These are phyloP conservation scores for Corymbia calophylla DNA, from an alignment of 441 rosid genomes.

Conservation along the genomic window DNA sequence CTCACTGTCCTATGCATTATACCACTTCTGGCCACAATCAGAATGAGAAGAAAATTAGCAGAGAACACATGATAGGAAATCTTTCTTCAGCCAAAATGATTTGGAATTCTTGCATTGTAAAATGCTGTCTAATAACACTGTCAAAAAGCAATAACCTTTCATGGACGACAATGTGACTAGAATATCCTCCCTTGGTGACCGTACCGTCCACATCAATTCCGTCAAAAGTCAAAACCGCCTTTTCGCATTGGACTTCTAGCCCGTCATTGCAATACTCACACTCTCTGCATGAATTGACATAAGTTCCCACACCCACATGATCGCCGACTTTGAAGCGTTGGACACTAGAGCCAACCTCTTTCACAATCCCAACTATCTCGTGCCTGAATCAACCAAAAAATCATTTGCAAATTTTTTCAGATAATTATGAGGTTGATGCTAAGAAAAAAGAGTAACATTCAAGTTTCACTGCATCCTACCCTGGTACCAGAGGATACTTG, in stretches of 20 bases:
- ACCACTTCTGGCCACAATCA: not conserved
- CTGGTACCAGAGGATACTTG: slow-evolving; percentile 84
- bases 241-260: slow-evolving; percentile 48
- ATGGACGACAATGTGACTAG: slow-evolving; percentile 63
- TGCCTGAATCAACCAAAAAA: slow-evolving; percentile 34
- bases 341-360: slow-evolving; percentile 68
- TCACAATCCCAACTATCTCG: slow-evolving; percentile 80
- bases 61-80: not conserved
- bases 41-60: not conserved
- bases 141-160: slow-evolving; percentile 39
- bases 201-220: slow-evolving; percentile 67
- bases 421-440: not conserved
- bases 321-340: slow-evolving; percentile 62
- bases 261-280: slow-evolving; percentile 60
- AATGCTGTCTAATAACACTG: not conserved
- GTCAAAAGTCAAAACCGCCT: slow-evolving; percentile 65
- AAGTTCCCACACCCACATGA: slow-evolving; percentile 87
- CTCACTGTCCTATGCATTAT: not conserved
- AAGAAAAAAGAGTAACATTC: not conserved
- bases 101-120: not conserved
- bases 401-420: not conserved
- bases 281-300: slow-evolving; percentile 69
- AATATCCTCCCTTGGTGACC: slow-evolving; percentile 87
- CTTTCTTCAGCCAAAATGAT: not conserved
- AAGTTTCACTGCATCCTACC: slow-evolving; percentile 27